phyloP scores from a whole-genome alignment of 352 stramenopile species.

The Phytophthora pinifolia region DNA sequence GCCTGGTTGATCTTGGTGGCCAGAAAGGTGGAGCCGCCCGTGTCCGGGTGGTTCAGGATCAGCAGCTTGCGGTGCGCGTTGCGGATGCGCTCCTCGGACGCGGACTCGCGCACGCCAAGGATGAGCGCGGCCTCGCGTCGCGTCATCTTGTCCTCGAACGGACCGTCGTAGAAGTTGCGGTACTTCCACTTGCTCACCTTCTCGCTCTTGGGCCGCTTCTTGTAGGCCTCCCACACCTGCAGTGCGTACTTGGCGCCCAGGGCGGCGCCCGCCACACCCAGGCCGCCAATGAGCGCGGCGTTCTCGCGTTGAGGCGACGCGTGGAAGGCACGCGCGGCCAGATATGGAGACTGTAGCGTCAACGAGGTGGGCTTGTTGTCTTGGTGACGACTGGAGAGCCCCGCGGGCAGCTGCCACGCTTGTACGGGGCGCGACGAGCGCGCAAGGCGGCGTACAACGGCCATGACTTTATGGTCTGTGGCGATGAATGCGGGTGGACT shows the following conservation, averaged over 20 bases:
- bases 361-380: not conserved
- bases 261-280: constrained; percentile 69
- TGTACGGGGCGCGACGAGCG: constrained; percentile 20
- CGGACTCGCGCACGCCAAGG: constrained; percentile 96
- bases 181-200: constrained; percentile 68
- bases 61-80: constrained; percentile 98
- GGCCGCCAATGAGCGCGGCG: constrained; percentile 55
- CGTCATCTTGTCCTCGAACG: constrained; percentile 99
- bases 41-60: constrained; percentile 99
- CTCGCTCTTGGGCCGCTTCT: constrained; percentile 68
- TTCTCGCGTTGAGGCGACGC: constrained; percentile 63
- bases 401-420: constrained; percentile 14
- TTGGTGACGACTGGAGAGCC: not conserved
- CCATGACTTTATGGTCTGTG: constrained; percentile 13
- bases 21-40: constrained; percentile 98
- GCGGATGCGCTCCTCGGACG: constrained; percentile 94
- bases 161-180: constrained; percentile 94
- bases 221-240: constrained; percentile 77
- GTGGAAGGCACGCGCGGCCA: constrained; percentile 59
- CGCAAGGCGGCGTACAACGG: constrained; percentile 32
- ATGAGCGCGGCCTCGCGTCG: constrained; percentile 98
- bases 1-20: constrained; percentile 99
- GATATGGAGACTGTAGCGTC: constrained; percentile 5
- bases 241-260: constrained; percentile 81
- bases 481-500: constrained; percentile 4